A percentile compares a stretch with the other conserved stretches of the same genome.
phyloP scores from a whole-genome alignment of 768 basidiomycete species.

The Phaeolepiota aurea region DNA sequence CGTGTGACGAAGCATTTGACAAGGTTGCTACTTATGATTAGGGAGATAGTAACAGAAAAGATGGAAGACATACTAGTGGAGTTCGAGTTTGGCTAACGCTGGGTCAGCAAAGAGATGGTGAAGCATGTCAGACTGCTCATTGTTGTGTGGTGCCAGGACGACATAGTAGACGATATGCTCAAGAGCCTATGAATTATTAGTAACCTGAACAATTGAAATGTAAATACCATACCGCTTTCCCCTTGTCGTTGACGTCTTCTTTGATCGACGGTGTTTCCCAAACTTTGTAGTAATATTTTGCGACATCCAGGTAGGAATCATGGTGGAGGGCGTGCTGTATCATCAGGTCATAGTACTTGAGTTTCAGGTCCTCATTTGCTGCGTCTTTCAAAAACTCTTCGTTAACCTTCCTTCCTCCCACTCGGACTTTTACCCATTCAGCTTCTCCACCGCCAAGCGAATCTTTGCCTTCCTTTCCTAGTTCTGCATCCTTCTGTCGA shows the following conservation, averaged over 20 bases:
- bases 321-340: slow-evolving; percentile 88
- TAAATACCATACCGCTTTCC: slow-evolving; percentile 44
- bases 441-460: slow-evolving; percentile 64
- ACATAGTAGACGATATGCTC: slow-evolving; percentile 95
- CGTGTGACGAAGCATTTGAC: slow-evolving; percentile 90
- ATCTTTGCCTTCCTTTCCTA: slow-evolving; percentile 55
- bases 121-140: slow-evolving; percentile 96
- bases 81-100: slow-evolving; percentile 68
- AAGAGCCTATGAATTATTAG: slow-evolving; percentile 50
- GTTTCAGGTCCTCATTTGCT: slow-evolving; percentile 89
- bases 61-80: slow-evolving; percentile 61
- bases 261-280: slow-evolving; percentile 97
- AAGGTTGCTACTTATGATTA: slow-evolving; percentile 57
- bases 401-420: slow-evolving; percentile 91
- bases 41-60: slow-evolving; percentile 6
- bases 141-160: slow-evolving; percentile 87
- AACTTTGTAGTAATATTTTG: slow-evolving; percentile 92
- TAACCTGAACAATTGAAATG: slow-evolving; percentile 4
- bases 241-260: slow-evolving; percentile 66
- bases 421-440: slow-evolving; percentile 90
- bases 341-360: slow-evolving; percentile 95
- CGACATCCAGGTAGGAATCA: slow-evolving; percentile 83
- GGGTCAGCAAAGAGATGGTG: slow-evolving; percentile 79
- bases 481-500: slow-evolving; percentile 63
- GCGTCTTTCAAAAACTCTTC: slow-evolving; percentile 85